phyloP scores from a whole-genome alignment of 2,329 filamentous ascomycete species.

The Fusarium fracticaudum region DNA sequence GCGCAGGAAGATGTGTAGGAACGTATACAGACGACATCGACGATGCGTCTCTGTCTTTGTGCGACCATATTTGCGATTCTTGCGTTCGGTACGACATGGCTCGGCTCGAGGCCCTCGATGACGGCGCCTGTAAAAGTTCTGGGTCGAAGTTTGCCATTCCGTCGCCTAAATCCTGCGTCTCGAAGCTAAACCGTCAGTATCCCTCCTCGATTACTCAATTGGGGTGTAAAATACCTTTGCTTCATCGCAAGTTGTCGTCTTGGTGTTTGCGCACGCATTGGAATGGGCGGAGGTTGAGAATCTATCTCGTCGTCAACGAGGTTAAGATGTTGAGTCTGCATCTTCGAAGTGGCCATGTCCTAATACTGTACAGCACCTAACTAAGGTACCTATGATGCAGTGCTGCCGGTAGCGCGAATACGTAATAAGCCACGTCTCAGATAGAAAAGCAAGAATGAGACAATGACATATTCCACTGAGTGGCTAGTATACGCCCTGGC shows the following conservation, averaged over 20 bases:
- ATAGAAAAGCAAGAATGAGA: neutral
- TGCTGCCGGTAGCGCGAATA: neutral
- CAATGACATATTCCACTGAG: neutral
- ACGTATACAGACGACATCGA: slow-evolving; percentile 30
- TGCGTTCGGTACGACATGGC: slow-evolving; percentile 25
- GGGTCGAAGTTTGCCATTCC: slow-evolving; percentile 15
- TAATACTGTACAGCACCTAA: neutral
- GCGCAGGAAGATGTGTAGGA: slow-evolving; percentile 24
- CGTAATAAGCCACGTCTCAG: neutral
- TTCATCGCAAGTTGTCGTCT: slow-evolving; percentile 10
- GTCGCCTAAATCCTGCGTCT: slow-evolving; percentile 23
- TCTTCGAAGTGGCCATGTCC: neutral
- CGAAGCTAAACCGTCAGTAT: slow-evolving; percentile 6
- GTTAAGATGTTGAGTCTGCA: slow-evolving; percentile 19
- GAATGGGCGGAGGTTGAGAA: slow-evolving; percentile 8
- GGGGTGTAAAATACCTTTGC: neutral
- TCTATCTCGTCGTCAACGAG: slow-evolving; percentile 22
- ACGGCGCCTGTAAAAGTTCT: slow-evolving; percentile 6
- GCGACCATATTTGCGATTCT: slow-evolving; percentile 22
- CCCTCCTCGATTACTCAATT: too few relatives aligned
- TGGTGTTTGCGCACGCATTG: slow-evolving; percentile 2
- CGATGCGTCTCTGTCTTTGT: slow-evolving; percentile 23
- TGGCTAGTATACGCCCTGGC: neutral
- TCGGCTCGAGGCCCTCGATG: slow-evolving; percentile 27
- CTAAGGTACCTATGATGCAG: neutral